These are phyloP conservation scores for Fusarium sp. DNA, from an alignment of 2,329 filamentous ascomycete species.

Conservation along the genomic window DNA sequence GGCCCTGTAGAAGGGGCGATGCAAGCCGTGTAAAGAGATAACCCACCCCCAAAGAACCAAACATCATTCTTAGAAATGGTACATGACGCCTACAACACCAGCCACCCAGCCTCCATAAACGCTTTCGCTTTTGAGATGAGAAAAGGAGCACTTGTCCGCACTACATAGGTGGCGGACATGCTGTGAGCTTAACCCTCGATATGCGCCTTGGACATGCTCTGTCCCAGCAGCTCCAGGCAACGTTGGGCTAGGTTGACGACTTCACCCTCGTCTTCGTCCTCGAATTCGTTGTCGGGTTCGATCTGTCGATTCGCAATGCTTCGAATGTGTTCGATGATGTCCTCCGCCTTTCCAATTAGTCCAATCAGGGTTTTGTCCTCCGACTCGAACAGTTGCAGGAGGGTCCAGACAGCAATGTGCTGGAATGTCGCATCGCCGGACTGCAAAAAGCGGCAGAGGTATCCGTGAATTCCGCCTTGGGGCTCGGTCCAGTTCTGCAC, in stretches of 20 bases:
- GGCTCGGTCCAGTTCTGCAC: constrained; percentile 94
- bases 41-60: constrained; percentile 41
- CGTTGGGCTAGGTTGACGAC: constrained; percentile 92
- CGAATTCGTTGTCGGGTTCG: constrained; percentile 87
- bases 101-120: constrained; percentile 38
- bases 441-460: constrained; percentile 91
- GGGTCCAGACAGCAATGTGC: constrained; percentile 98
- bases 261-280: constrained; percentile 92
- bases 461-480: constrained; percentile 94
- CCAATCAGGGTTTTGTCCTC: constrained; percentile 92
- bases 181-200: constrained; percentile 76
- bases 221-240: constrained; percentile 88
- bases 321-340: constrained; percentile 93
- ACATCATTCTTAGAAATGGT: constrained; percentile 48
- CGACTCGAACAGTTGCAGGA: constrained; percentile 94
- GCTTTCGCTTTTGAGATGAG: constrained; percentile 51
- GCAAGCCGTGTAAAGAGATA: constrained; percentile 44
- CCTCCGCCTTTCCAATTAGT: constrained; percentile 89
- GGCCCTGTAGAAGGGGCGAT: constrained; percentile 35
- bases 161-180: neutral
- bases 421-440: constrained; percentile 98
- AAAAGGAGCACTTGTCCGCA: constrained; percentile 24
- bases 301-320: constrained; percentile 91
- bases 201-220: constrained; percentile 81
- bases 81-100: constrained; percentile 53